phyloP scores from a whole-genome alignment of 768 basidiomycete genomes.

The Fomitopsis serialis region DNA sequence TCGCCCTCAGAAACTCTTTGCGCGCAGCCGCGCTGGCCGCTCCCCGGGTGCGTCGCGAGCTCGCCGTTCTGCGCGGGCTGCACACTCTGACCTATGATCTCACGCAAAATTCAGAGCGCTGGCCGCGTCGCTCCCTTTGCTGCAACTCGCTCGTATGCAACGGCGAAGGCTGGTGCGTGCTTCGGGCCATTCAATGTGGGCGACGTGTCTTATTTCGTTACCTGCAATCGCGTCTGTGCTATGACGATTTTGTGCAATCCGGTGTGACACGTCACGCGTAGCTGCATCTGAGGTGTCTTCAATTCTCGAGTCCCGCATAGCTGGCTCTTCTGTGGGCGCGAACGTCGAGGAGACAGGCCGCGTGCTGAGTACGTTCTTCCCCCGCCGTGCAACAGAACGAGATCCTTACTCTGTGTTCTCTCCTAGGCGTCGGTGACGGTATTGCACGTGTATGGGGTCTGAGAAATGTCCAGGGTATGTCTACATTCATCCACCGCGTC shows the following conservation, averaged over 20 bases:
- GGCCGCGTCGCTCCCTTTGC: conserved; percentile 42
- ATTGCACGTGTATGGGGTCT: conserved; percentile 99
- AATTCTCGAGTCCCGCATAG: conserved; percentile 97
- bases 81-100: conserved; percentile 2
- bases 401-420: conserved; percentile 18
- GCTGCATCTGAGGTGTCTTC: conserved; percentile 99
- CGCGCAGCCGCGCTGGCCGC: conserved; percentile 73
- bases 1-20: conserved; percentile 80
- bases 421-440: conserved; percentile 96
- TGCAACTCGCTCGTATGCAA: conserved; percentile 85
- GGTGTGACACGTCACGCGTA: conserved; percentile 35
- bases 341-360: conserved; percentile 99
- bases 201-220: conserved; percentile 14
- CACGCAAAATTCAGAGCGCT: conserved; percentile 28
- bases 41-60: conserved; percentile 44
- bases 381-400: not conserved
- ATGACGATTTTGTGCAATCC: conserved; percentile 15
- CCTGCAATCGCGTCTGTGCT: conserved; percentile 1
- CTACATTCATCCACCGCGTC: conserved; percentile 8
- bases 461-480: conserved; percentile 91
- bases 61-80: conserved; percentile 14
- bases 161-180: conserved; percentile 90
- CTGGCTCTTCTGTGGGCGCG: conserved; percentile 83
- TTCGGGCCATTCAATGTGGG: conserved; percentile 1
- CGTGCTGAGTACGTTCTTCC: conserved; percentile 76